Evolutionary conservation across 139 green algal species (phyloP).

Genomic region (Chlamydomonas applanata): DNA sequence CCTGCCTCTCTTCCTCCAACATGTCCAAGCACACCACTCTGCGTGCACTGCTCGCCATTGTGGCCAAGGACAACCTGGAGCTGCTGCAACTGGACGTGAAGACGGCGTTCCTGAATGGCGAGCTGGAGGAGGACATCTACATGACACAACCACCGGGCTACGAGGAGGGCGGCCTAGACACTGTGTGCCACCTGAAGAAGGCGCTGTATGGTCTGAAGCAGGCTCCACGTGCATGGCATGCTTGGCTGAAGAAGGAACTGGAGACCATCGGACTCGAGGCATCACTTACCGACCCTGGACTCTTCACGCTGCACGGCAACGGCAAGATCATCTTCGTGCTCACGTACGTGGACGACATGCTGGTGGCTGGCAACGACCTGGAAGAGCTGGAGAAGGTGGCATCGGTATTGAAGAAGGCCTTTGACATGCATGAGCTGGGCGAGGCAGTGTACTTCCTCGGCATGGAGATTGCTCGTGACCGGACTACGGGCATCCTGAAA

Average conservation of each 20-base stretch:
- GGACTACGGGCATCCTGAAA: not conserved
- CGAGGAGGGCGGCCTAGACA: not conserved
- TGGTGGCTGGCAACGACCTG: conserved; percentile 14
- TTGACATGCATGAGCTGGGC: conserved; percentile 24
- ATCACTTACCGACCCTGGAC: conserved; percentile 29
- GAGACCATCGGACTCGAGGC: conserved; percentile 27
- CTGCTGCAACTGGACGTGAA: conserved; percentile 54
- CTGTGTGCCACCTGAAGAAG: no score
- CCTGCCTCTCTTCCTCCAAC: not conserved
- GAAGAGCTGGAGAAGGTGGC: not conserved
- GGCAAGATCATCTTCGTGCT: conserved; percentile 11
- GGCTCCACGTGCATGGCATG: conserved; percentile 47
- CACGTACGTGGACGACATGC: conserved; percentile 38
- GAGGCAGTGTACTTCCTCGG: conserved; percentile 21
- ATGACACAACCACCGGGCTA: conserved; percentile 35
- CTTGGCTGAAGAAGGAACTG: conserved; percentile 28
- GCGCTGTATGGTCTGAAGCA: conserved; percentile 57
- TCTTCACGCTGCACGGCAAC: no score
- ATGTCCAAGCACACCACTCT: conserved; percentile 22
- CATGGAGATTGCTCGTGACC: conserved; percentile 15
- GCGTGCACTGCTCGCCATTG: conserved; percentile 26
- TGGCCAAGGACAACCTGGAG: conserved; percentile 31
- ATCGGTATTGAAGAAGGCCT: not conserved
- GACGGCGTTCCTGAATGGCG: no score
- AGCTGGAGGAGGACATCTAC: conserved; percentile 42